Conservation (phyloP, 139 green algal species). For the Chlamydomonas sphaeroides region DNA sequence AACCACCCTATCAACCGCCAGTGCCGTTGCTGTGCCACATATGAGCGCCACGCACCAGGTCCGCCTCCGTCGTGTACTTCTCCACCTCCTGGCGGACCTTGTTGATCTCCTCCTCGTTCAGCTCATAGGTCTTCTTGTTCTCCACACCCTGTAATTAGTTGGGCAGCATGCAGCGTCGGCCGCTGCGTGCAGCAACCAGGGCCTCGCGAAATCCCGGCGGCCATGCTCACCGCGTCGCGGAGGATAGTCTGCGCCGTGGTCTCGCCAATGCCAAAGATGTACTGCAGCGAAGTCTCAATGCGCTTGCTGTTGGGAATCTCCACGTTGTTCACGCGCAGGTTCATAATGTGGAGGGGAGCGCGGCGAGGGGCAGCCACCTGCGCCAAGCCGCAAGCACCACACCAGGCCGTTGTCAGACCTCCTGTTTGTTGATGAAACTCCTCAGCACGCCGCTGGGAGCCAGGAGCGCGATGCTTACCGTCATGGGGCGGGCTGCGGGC, state of each 20-base stretch:
- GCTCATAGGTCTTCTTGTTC: constrained; percentile 96
- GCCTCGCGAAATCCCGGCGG: not conserved
- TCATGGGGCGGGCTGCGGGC: constrained; percentile 46
- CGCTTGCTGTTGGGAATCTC: constrained; percentile 99
- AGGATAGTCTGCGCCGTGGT: constrained; percentile 95
- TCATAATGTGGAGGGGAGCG: constrained; percentile 73
- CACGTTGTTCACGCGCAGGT: constrained; percentile 94
- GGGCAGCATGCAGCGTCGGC: not conserved
- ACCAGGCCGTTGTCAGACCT: too few species aligned
- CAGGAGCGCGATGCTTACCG: constrained; percentile 17
- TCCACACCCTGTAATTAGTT: constrained; percentile 81
- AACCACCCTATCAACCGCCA: too few species aligned
- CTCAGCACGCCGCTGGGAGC: too few species aligned
- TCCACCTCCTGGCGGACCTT: constrained; percentile 90
- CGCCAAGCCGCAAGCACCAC: not conserved
- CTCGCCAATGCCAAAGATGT: constrained; percentile 96
- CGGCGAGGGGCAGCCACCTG: constrained; percentile 60
- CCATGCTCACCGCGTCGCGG: constrained; percentile 65
- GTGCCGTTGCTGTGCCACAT: too few species aligned
- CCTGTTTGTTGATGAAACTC: too few species aligned
- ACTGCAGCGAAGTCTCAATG: constrained; percentile 95
- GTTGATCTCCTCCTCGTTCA: constrained; percentile 97
- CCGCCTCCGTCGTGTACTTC: constrained; percentile 91
- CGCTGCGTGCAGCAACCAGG: too few species aligned
- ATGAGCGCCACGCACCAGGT: constrained; percentile 91